phyloP scores from a whole-genome alignment of 192 early-diverging fungal species.

The Dimargaris xerosporica region DNA sequence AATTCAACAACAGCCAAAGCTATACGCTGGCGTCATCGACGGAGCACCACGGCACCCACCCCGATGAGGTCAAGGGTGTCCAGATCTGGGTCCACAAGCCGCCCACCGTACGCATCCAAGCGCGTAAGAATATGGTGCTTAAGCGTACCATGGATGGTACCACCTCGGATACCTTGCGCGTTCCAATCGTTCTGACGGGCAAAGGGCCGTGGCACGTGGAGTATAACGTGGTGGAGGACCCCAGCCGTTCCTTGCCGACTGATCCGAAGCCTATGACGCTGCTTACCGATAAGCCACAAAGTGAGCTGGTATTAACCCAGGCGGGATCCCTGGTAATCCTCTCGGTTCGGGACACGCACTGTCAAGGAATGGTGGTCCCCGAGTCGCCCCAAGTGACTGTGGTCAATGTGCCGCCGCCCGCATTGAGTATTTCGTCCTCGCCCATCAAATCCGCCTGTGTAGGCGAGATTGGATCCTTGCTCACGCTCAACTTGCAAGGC shows the following conservation, averaged over 20 bases:
- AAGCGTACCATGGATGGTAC: background rate
- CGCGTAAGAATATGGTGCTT: background rate
- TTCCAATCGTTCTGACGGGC: background rate
- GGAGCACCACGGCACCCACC: background rate
- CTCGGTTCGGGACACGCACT: slow-evolving; percentile 20
- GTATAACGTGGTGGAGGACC: slow-evolving; percentile 14
- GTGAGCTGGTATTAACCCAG: background rate
- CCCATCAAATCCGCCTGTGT: slow-evolving; percentile 28
- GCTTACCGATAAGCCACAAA: no score
- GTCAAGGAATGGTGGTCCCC: slow-evolving; percentile 10
- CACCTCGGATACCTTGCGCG: background rate
- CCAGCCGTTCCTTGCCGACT: background rate
- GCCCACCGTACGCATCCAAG: slow-evolving; percentile 20
- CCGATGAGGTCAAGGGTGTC: slow-evolving; percentile 13
- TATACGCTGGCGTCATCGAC: slow-evolving; percentile 15
- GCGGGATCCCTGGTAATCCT: background rate
- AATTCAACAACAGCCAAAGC: slow-evolving; percentile 25
- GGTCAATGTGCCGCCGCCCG: slow-evolving; percentile 16
- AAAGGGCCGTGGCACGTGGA: slow-evolving; percentile 23
- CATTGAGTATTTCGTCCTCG: slow-evolving; percentile 17
- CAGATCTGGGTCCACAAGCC: slow-evolving; percentile 12
- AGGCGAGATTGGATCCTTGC: slow-evolving; percentile 24
- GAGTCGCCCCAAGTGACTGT: slow-evolving; percentile 16
- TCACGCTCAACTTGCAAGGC: slow-evolving; percentile 24
- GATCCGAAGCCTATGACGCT: background rate